These are phyloP conservation scores for Talaromyces borbonicus DNA, from an alignment of 495 filamentous ascomycete genomes.

Conservation along the genomic window DNA sequence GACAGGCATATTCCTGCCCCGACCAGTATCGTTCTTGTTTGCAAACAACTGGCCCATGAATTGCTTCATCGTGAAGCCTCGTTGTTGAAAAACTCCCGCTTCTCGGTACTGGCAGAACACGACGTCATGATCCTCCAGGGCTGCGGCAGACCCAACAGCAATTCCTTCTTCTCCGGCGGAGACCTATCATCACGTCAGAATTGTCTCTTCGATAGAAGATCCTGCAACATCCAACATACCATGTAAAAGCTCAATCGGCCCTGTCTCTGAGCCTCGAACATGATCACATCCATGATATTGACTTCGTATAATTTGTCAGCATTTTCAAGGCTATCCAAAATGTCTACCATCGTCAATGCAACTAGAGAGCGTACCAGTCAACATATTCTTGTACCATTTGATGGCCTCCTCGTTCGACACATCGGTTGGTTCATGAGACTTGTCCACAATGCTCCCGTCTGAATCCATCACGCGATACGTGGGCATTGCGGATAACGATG, in stretches of 20 bases:
- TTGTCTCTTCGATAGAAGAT: not conserved
- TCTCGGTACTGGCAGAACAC: slow-evolving; percentile 95
- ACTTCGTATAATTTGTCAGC: slow-evolving; percentile 30
- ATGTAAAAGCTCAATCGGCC: slow-evolving; percentile 93
- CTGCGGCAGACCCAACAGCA: slow-evolving; percentile 75
- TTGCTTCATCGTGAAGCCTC: slow-evolving; percentile 74
- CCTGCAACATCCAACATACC: slow-evolving; percentile 34
- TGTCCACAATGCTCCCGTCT: slow-evolving; percentile 68
- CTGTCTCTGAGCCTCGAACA: slow-evolving; percentile 80
- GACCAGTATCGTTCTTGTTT: slow-evolving; percentile 70
- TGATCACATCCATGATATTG: slow-evolving; percentile 87
- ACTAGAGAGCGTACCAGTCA: slow-evolving; percentile 38
- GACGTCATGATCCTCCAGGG: slow-evolving; percentile 72
- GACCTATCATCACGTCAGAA: slow-evolving; percentile 34
- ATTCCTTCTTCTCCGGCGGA: slow-evolving; percentile 95
- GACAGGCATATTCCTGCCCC: slow-evolving; percentile 93
- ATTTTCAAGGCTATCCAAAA: not conserved
- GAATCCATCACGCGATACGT: slow-evolving; percentile 85
- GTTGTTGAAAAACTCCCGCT: slow-evolving; percentile 78
- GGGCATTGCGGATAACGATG: slow-evolving; percentile 56
- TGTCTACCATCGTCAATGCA: not conserved
- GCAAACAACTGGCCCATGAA: slow-evolving; percentile 97
- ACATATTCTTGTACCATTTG: slow-evolving; percentile 58
- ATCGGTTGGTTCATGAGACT: slow-evolving; percentile 46
- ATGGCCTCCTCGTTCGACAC: slow-evolving; percentile 59